Evolutionary conservation across 257 asterid species (phyloP).

Genomic region (Mitragyna speciosa): DNA sequence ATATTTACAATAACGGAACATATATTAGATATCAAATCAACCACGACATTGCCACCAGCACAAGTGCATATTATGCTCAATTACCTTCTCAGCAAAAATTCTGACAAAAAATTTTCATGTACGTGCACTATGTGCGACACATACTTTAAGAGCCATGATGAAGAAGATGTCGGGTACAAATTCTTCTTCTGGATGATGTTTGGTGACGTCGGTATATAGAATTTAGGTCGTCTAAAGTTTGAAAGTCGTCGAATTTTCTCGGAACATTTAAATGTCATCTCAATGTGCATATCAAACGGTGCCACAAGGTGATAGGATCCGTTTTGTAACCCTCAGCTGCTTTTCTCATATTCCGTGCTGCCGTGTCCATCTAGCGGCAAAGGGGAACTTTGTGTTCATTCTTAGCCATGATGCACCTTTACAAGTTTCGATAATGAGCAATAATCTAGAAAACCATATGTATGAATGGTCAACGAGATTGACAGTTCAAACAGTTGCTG

Average conservation of each 20-base stretch:
- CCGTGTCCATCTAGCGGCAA: not conserved
- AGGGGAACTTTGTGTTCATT: not conserved
- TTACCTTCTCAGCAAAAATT: not conserved
- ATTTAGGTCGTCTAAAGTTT: not conserved
- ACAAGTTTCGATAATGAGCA: too few species aligned
- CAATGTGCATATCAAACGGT: conserved; percentile 5
- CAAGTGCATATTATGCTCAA: too few species aligned
- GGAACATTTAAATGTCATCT: conserved; percentile 22
- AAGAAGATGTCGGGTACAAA: conserved; percentile 12
- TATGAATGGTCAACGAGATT: too few species aligned
- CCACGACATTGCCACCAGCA: not conserved
- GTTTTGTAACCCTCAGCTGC: not conserved
- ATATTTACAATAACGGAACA: not conserved
- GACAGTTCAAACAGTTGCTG: too few species aligned
- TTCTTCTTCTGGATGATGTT: conserved; percentile 11
- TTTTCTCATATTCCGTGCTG: not conserved
- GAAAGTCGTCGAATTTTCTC: conserved; percentile 15
- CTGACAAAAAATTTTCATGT: not conserved
- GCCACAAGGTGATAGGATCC: not conserved
- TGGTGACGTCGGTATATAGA: conserved; percentile 6
- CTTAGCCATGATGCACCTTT: not conserved
- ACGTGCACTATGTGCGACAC: not conserved
- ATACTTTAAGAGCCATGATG: not conserved
- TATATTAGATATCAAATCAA: not conserved
- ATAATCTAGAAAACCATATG: too few species aligned